Conservation (phyloP, 1,284 basidiomycete species). For the Kwoniella shivajii region DNA sequence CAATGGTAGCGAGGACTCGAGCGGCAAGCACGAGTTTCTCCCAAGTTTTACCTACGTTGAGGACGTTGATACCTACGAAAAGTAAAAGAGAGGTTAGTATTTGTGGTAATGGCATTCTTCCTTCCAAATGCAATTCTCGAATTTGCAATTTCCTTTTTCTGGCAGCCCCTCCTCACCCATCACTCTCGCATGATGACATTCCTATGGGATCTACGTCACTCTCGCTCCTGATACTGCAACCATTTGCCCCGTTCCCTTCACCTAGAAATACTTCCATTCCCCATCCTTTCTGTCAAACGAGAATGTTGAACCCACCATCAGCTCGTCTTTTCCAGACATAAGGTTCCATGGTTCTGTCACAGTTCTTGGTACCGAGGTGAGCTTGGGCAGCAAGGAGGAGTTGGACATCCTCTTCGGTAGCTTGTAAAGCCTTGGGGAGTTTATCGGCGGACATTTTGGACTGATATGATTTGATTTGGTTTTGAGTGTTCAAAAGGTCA, state of each 20-base stretch:
- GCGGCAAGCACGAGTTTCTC: slow-evolving; percentile 97
- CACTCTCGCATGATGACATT: background rate
- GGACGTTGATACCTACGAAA: slow-evolving; percentile 83
- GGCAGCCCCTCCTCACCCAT: no score
- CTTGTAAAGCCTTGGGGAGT: slow-evolving; percentile 87
- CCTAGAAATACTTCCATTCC: background rate
- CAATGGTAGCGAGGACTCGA: slow-evolving; percentile 89
- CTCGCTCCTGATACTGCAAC: background rate
- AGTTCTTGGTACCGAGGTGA: slow-evolving; percentile 98
- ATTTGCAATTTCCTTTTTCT: no score
- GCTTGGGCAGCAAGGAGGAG: slow-evolving; percentile 92
- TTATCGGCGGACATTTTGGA: slow-evolving; percentile 59
- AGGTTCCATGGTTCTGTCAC: slow-evolving; percentile 96
- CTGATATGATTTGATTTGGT: slow-evolving; percentile 17
- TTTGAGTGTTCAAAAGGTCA: slow-evolving; percentile 12
- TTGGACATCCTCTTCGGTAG: slow-evolving; percentile 96
- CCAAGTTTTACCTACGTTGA: slow-evolving; percentile 99
- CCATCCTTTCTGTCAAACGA: background rate
- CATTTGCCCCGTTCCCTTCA: slow-evolving; percentile 3
- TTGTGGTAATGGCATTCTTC: no score
- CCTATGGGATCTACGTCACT: background rate
- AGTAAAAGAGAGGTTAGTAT: background rate
- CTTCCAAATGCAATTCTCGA: no score
- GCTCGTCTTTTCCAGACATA: slow-evolving; percentile 97
- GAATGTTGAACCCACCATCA: slow-evolving; percentile 71